Evolutionary conservation across 2,329 filamentous ascomycete species (phyloP).

Genomic region (Magnaporthiopsis incrustans): DNA sequence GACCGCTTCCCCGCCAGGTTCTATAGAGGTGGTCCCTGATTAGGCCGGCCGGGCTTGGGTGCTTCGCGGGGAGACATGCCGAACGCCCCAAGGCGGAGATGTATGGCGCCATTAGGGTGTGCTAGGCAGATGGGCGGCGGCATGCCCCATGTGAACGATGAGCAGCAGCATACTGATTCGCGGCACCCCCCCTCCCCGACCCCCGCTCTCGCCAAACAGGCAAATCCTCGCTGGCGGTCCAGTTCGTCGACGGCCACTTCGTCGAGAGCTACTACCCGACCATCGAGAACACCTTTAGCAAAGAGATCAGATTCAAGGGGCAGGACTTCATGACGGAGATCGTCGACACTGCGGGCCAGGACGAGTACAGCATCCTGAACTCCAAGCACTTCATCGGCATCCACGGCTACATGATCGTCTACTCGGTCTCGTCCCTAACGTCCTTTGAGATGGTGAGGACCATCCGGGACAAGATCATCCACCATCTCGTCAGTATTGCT

Average conservation of each 20-base stretch:
- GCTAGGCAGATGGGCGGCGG: background rate
- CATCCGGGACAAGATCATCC: conserved; percentile 94
- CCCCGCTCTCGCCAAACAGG: conserved; percentile 42
- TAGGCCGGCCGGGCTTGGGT: too few relatives aligned
- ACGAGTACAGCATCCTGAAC: conserved; percentile 97
- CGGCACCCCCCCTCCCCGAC: background rate
- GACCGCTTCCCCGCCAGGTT: background rate
- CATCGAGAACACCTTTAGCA: conserved; percentile 98
- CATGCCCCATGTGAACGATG: background rate
- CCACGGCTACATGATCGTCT: conserved; percentile 97
- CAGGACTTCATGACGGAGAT: conserved; percentile 96
- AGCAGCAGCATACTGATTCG: background rate
- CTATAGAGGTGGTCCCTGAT: background rate
- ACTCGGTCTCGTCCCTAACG: conserved; percentile 89
- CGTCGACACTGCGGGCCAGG: conserved; percentile 96
- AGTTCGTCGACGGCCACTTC: conserved; percentile 95
- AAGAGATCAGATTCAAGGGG: conserved; percentile 84
- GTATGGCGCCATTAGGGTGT: background rate
- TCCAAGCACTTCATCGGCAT: conserved; percentile 99
- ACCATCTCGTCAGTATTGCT: conserved; percentile 69
- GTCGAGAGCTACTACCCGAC: conserved; percentile 99
- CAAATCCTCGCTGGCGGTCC: conserved; percentile 94
- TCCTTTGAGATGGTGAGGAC: conserved; percentile 97
- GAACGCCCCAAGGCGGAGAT: too few relatives aligned
- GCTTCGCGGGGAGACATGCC: background rate